Conservation (phyloP, 495 filamentous ascomycete genomes). For the Penicillium desertorum region DNA sequence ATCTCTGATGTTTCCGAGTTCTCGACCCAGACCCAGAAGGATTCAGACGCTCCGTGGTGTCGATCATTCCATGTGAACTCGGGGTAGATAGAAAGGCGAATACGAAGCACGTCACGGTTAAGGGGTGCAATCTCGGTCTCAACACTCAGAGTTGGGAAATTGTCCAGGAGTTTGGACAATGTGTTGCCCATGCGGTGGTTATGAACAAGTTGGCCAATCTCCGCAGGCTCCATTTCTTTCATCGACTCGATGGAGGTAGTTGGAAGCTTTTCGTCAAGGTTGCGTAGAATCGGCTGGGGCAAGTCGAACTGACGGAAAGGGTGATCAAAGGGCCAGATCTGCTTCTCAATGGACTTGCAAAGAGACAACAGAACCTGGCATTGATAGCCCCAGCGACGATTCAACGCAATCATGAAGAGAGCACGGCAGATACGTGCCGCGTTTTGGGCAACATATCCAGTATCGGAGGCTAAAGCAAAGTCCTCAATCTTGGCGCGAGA, state of each 20-base stretch:
- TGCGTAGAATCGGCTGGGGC: constrained; percentile 74
- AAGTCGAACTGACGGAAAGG: constrained; percentile 94
- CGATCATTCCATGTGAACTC: constrained; percentile 96
- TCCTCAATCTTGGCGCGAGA: constrained; percentile 86
- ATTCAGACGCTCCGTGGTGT: constrained; percentile 91
- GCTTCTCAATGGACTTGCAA: constrained; percentile 95
- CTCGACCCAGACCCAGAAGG: constrained; percentile 98
- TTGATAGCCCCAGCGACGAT: constrained; percentile 90
- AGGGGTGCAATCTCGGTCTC: constrained; percentile 94
- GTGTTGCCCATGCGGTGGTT: constrained; percentile 82
- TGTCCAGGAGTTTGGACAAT: constrained; percentile 76
- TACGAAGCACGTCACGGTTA: constrained; percentile 88
- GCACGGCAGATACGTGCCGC: constrained; percentile 90
- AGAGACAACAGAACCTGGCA: constrained; percentile 85
- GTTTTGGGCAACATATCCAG: constrained; percentile 93
- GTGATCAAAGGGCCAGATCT: constrained; percentile 91
- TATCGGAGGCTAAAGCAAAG: constrained; percentile 87
- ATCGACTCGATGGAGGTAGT: constrained; percentile 74
- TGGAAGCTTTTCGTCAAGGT: constrained; percentile 75
- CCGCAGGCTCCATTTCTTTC: constrained; percentile 85
- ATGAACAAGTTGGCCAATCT: constrained; percentile 90
- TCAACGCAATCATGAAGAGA: constrained; percentile 95
- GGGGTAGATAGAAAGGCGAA: constrained; percentile 79
- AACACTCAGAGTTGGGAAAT: constrained; percentile 87
- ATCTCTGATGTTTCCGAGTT: constrained; percentile 98